phyloP scores from a whole-genome alignment of 2,329 filamentous ascomycete species.

The Aspergillus novofumigatus region DNA sequence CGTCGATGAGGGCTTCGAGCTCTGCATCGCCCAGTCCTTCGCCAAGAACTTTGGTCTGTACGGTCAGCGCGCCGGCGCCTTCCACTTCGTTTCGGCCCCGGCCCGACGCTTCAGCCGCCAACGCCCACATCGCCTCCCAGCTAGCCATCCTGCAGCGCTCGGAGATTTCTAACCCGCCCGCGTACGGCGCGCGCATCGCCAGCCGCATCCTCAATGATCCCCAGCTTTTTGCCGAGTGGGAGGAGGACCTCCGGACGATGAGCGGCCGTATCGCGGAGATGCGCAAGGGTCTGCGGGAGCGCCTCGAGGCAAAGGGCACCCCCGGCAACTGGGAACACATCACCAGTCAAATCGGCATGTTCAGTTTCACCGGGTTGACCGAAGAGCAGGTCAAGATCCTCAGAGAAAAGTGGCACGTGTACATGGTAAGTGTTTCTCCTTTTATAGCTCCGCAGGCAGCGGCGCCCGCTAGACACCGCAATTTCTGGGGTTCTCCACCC shows the following conservation, averaged over 20 bases:
- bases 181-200: slow-evolving; percentile 89
- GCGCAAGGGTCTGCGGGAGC: slow-evolving; percentile 70
- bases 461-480: neutral
- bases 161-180: slow-evolving; percentile 94
- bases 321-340: slow-evolving; percentile 96
- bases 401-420: slow-evolving; percentile 48
- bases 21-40: slow-evolving; percentile 57
- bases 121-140: slow-evolving; percentile 71
- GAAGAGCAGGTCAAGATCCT: slow-evolving; percentile 46
- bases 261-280: slow-evolving; percentile 91
- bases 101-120: slow-evolving; percentile 59
- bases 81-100: slow-evolving; percentile 85
- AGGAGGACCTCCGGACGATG: slow-evolving; percentile 88
- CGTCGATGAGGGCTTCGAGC: slow-evolving; percentile 80
- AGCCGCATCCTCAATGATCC: slow-evolving; percentile 78
- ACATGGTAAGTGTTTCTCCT: slow-evolving; percentile 39
- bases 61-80: slow-evolving; percentile 90
- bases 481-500: neutral
- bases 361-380: slow-evolving; percentile 67
- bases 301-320: slow-evolving; percentile 79
- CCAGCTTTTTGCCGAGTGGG: slow-evolving; percentile 82
- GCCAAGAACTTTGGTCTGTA: slow-evolving; percentile 76
- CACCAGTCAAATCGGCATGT: slow-evolving; percentile 99
- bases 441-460: neutral
- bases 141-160: slow-evolving; percentile 91